phyloP scores from a whole-genome alignment of 306 rosid species.

The Rosa persica region DNA sequence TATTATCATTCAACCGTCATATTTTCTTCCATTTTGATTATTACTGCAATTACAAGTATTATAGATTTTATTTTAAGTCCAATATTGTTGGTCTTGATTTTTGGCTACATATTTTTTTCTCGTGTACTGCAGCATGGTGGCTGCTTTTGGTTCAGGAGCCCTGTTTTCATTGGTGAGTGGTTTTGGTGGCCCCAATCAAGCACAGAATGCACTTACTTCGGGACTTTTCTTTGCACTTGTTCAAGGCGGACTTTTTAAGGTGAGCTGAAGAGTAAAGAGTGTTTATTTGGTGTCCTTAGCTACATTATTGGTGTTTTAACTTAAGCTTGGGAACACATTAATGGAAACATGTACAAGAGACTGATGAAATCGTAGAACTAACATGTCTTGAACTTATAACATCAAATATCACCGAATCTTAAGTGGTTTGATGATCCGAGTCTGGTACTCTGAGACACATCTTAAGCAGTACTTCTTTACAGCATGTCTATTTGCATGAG shows the following conservation, averaged over 20 bases:
- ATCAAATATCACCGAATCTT: background rate
- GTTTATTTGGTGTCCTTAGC: slow-evolving; percentile 17
- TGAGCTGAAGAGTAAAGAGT: slow-evolving; percentile 28
- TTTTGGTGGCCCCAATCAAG: slow-evolving; percentile 88
- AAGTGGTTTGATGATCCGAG: background rate
- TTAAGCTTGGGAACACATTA: background rate
- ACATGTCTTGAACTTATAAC: slow-evolving; percentile 3
- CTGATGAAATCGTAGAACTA: background rate
- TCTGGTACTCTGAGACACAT: slow-evolving; percentile 1
- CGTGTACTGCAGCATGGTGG: slow-evolving; percentile 71
- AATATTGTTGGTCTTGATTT: background rate
- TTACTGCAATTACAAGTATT: background rate
- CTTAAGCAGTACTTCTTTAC: background rate
- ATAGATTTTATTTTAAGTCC: background rate
- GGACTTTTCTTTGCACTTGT: slow-evolving; percentile 90
- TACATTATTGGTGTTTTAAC: background rate
- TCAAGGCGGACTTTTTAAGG: slow-evolving; percentile 98
- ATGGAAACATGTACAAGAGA: background rate
- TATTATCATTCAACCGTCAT: background rate
- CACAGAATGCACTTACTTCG: slow-evolving; percentile 74
- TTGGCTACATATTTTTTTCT: slow-evolving; percentile 2
- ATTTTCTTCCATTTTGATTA: background rate
- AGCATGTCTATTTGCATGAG: background rate
- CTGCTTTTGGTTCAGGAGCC: slow-evolving; percentile 97
- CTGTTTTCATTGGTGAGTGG: slow-evolving; percentile 91